phyloP scores from a whole-genome alignment of 257 asterid genomes.

The Ilex asprella region DNA sequence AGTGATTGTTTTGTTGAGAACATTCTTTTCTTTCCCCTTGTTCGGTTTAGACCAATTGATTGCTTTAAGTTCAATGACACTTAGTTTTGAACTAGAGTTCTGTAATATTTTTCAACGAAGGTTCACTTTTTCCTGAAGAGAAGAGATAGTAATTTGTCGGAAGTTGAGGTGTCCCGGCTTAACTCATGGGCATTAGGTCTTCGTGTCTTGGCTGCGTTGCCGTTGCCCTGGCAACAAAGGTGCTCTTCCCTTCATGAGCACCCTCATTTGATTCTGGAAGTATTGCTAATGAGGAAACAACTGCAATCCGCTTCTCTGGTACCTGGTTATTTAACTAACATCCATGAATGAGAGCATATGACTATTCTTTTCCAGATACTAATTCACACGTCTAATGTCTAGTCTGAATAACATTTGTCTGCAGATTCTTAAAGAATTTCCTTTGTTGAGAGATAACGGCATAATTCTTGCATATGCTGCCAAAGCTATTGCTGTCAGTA shows the following conservation, averaged over 20 bases:
- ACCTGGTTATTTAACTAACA: conserved; percentile 18
- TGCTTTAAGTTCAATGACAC: background rate
- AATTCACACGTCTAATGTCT: background rate
- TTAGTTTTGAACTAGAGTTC: conserved; percentile 8
- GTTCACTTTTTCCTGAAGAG: conserved; percentile 97
- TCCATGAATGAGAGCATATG: too few species aligned
- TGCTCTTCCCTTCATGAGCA: conserved; percentile 95
- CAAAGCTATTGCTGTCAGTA: conserved; percentile 81
- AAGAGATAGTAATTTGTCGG: conserved; percentile 81
- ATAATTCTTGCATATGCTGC: conserved; percentile 78
- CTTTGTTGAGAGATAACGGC: conserved; percentile 72
- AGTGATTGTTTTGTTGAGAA: conserved; percentile 23
- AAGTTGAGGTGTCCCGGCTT: conserved; percentile 81
- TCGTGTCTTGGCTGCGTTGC: conserved; percentile 88
- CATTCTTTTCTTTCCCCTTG: conserved; percentile 1
- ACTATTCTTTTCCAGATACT: background rate
- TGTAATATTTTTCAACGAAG: conserved; percentile 37
- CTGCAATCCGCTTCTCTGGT: conserved; percentile 95
- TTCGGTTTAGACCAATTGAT: background rate
- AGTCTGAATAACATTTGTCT: conserved; percentile 19
- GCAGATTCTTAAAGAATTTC: conserved; percentile 86
- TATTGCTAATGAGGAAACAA: conserved; percentile 95
- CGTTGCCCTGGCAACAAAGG: conserved; percentile 97
- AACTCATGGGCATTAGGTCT: conserved; percentile 98
- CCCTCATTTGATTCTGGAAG: conserved; percentile 93